Evolutionary conservation across 148 eudicot genomes (phyloP), one percentile per base, ranked within the genome.

Genomic region (Camellia japonica): DNA sequence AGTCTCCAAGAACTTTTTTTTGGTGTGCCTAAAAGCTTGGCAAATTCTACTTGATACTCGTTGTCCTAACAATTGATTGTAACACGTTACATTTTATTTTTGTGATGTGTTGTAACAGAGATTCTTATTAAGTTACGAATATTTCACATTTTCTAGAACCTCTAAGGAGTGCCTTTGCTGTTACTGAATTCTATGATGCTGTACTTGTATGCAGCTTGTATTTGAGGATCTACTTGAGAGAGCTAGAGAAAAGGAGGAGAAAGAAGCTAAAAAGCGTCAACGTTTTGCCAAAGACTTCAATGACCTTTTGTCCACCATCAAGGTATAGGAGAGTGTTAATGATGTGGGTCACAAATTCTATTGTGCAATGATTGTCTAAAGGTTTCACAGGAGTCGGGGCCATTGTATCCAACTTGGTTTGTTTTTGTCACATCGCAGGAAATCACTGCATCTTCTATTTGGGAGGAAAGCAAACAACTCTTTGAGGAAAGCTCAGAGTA

Each of bases 161-260:
- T 59, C 7, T 2, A 47, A 42, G 43, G 49, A 18, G 7, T 64
- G 41, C 46, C 12, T 63, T 66, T 20, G 4, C 41, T 43, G 52
- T 49, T 70, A 2, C 71, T 64, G 75, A 62, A 12, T 68, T 82
- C 43, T 43, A 12, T 75, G 69, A 7, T 75, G 69, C 16, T 16
- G 0, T 77, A 54, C 66, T 71, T 77, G 67, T 70, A 72, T 82
- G 88, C 91, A 96, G 99, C 95, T 96, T 74, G 86, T 92, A 67
- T 96, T 82, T 82, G 99, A 96, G 79, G 99, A 96, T 82, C 88
- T 94, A 44, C 79, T 96, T 80, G 99, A 96, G 84, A 90, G 98
- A 84, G 90, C 89, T 52, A 93, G 85, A 88, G 99, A 96, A 81
- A 94, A 96, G 83, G 98, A 96, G 83, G 98, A 96, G 85, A 94